Percentiles rank a stretch among this genome's conserved stretches.
Evolutionary conservation across 2,329 filamentous ascomycete genomes (phyloP).

Genomic region (Fusarium fujikuroi): DNA sequence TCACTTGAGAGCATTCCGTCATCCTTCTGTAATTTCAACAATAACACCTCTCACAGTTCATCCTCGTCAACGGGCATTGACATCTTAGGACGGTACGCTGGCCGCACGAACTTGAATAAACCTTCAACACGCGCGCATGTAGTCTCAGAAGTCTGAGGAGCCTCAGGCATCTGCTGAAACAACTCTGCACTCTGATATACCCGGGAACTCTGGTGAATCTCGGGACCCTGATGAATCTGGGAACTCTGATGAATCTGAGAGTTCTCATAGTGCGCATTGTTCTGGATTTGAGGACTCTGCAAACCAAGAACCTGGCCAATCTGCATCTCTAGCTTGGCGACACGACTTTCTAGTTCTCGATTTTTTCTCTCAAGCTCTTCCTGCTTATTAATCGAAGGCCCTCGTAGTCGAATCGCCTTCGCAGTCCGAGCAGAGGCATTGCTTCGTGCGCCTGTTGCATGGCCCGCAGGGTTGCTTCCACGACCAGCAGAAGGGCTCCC

Average conservation of each 20-base stretch:
- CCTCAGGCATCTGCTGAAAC: not conserved
- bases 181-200: not conserved
- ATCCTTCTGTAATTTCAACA: not conserved
- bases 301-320: not conserved
- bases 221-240: not conserved
- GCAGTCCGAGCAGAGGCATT: not conserved
- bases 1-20: not conserved
- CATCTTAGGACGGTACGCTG: constrained; percentile 2
- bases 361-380: constrained; percentile 14
- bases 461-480: not conserved
- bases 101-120: not conserved
- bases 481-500: constrained; percentile 34
- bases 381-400: not conserved
- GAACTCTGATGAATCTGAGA: not conserved
- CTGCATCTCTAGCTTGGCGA: constrained; percentile 25
- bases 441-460: not conserved
- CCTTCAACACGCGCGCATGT: not conserved
- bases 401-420: not conserved
- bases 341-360: constrained; percentile 16
- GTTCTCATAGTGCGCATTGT: not conserved
- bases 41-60: not conserved
- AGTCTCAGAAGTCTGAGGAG: not conserved
- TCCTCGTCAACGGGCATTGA: not conserved
- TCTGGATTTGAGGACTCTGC: not conserved
- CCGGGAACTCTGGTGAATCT: not conserved